Evolutionary conservation across 495 filamentous ascomycete genomes (phyloP), one percentile per base, ranked within the genome.

Genomic region (Penicillium paradoxum): DNA sequence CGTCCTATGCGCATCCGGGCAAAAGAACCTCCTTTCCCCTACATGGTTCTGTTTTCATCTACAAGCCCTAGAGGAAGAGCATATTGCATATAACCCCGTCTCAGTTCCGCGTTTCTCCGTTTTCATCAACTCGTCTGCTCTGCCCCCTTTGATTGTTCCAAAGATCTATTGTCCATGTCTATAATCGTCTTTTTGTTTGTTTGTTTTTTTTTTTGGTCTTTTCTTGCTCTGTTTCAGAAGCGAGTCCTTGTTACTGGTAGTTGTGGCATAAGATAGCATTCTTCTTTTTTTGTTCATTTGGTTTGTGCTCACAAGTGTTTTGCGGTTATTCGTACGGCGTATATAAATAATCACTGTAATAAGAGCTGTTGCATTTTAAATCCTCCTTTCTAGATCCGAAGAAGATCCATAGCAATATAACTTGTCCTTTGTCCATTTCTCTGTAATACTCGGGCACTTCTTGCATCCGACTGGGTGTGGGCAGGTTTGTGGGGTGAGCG

Each of bases 181-280:
- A 66, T 66, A 66, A 66, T 66, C 24, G 60, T 62, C 33, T 52
- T 48, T 38, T 37, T 60, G 43, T 43, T 29, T 47, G 29, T 27
- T 3, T 21, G 53, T 37, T 39, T 2, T 49, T 56, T 37, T 34
- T 58, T n/a, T n/a, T n/a, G n/a, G 43, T 54, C 13, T 56, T 50
- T 55, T 45, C 63, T 64, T 66, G 63, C 63, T 64, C 60, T 47
- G 47, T 60, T 54, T 59, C 51, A 59, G 63, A 66, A 66, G 63
- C 63, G 63, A 59, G 55, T 60, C 30, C 45, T 55, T 51, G 49
- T 50, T 56, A 43, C 49, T 45, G 60, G 55, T 66, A 63, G 57
- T 65, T 54, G 53, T 63, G 55, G 60, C 57, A 64, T 66, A 66
- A 66, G 63, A 66, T 59, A 66, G 63, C 63, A 66, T 66, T 66